A percentile compares a stretch with the other conserved stretches of the same genome.
These are phyloP conservation scores for Didymella keratinophila DNA, from an alignment of 2,329 filamentous ascomycete species.

Conservation along the genomic window DNA sequence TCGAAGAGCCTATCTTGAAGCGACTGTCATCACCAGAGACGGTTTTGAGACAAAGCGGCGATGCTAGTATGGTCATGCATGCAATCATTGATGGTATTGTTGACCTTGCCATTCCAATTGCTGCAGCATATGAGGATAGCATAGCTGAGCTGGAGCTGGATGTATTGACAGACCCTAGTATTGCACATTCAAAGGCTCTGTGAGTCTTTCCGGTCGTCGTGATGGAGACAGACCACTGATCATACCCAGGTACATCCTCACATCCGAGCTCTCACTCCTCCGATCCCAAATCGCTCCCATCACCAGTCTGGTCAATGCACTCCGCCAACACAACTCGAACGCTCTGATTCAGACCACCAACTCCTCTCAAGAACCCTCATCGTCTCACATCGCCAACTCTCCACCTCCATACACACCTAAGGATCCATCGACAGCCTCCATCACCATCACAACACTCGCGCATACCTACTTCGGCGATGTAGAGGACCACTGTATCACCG, in stretches of 20 bases:
- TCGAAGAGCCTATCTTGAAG: conserved; percentile 81
- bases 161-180: conserved; percentile 80
- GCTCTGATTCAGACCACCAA: conserved; percentile 45
- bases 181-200: conserved; percentile 74
- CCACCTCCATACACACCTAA: conserved; percentile 30
- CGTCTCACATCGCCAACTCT: conserved; percentile 16
- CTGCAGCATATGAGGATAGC: conserved; percentile 82
- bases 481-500: conserved; percentile 84
- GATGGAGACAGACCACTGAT: neutral
- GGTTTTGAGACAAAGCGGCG: conserved; percentile 81
- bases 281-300: conserved; percentile 84
- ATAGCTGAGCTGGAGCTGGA: conserved; percentile 88
- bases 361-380: conserved; percentile 11
- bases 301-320: conserved; percentile 79
- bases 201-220: neutral
- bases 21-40: conserved; percentile 79
- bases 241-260: conserved; percentile 71
- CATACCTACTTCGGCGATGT: conserved; percentile 90
- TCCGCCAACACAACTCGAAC: conserved; percentile 76
- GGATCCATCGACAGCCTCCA: conserved; percentile 57
- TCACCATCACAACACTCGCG: conserved; percentile 81
- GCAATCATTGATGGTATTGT: conserved; percentile 92
- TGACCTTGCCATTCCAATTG: conserved; percentile 85
- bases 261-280: conserved; percentile 82
- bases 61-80: conserved; percentile 85